Base-by-base conservation (phyloP, 306 rosid species). In the Dryas alaskensis region DNA sequence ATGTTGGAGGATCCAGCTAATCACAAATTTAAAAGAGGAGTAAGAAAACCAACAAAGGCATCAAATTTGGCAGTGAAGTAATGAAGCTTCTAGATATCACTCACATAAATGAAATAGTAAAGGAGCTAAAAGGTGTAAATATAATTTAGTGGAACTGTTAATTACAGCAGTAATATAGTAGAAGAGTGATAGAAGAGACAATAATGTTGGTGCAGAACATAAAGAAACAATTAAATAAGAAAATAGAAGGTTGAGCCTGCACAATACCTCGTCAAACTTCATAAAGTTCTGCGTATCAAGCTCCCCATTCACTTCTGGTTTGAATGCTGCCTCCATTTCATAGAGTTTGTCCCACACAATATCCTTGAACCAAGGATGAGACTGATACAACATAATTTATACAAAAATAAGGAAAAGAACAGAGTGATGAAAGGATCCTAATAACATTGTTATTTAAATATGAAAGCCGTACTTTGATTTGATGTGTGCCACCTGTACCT, bases 261-360 rank as follows among this genome's bases (percentile, higher is more conserved):
- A 76, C 16, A 22, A 71, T 86, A 94, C 98, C 87, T 94, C 98
- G 77, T 94, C 97, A 88, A 94, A 94, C 85, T 91, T 94, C 97
- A 94, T 94, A 79, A 94, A 94, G 89, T 94, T 94, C 81, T 91
- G 98, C 84, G 98, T 94, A 82, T 94, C 98, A 78, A 94, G 90
- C 85, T 94, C 98, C 70, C 92, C 96, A 14, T 89, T 94, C 70
- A 94, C 95, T 87, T 89, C 91, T 81, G 98, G 98, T 67, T 88
- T 91, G 80, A 91, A 89, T 73, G 98, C 98, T 83, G 97, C 98
- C 31, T 88, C 98, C 97, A 76, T 88, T 84, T 94, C 97, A 78
- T 94, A 94, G 71, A 94, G 87, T 76, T 84, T 94, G 79, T 91
- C 97, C 98, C 98, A 94, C 81, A 87, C 78, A 53, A 91, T 82